Conservation (phyloP, 2,329 filamentous ascomycete species). For the Huntiella bhutanensis region DNA sequence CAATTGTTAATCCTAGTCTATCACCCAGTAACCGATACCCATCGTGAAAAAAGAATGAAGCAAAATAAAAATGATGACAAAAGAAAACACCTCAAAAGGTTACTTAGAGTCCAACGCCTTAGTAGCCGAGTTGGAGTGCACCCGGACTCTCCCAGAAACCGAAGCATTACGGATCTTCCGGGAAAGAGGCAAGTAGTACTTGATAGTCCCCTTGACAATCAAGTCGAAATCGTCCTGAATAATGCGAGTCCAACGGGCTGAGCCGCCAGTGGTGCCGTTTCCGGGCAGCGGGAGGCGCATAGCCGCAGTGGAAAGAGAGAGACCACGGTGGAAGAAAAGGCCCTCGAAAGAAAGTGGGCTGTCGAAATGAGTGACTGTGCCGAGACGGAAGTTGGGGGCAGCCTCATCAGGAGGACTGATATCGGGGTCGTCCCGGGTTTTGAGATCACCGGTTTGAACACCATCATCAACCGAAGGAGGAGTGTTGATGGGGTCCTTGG, state of each 20-base stretch:
- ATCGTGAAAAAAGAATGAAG: too few species aligned
- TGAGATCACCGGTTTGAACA: constrained; percentile 4
- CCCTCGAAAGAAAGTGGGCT: constrained; percentile 78
- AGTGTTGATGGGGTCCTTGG: background rate
- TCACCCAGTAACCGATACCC: too few species aligned
- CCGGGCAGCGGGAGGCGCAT: constrained; percentile 68
- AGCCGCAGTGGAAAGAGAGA: constrained; percentile 59
- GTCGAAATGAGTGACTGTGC: constrained; percentile 70
- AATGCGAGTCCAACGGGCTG: constrained; percentile 75
- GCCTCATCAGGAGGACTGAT: constrained; percentile 44
- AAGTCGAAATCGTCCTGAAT: constrained; percentile 84
- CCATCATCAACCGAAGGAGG: background rate
- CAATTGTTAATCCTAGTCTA: too few species aligned
- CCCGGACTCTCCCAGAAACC: constrained; percentile 38
- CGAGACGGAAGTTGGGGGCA: constrained; percentile 77
- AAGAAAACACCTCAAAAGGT: too few species aligned
- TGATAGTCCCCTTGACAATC: constrained; percentile 76
- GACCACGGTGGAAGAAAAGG: constrained; percentile 60
- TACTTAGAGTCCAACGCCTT: constrained; percentile 20
- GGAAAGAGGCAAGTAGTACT: constrained; percentile 52
- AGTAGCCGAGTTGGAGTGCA: constrained; percentile 44
- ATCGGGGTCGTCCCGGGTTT: constrained; percentile 20
- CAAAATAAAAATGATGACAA: too few species aligned
- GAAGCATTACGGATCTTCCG: constrained; percentile 39
- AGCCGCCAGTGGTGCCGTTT: constrained; percentile 73